These are phyloP conservation scores for Didymella glomerata DNA, from an alignment of 2,329 filamentous ascomycete genomes.

Conservation along the genomic window DNA sequence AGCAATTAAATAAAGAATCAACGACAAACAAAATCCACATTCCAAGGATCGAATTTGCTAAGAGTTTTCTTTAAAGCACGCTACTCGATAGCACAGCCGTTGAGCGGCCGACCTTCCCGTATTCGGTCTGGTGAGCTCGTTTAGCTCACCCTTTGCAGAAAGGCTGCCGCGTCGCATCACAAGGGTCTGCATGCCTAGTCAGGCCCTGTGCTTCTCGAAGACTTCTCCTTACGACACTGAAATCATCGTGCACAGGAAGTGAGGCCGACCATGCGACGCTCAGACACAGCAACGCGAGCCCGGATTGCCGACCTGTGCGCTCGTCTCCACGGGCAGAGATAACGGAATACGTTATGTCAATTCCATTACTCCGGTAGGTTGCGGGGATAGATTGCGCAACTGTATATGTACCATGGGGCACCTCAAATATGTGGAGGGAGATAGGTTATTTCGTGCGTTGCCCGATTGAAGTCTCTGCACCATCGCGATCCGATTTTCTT, in stretches of 20 bases:
- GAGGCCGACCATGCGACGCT: conserved; percentile 20
- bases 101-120: background rate
- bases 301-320: conserved; percentile 18
- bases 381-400: conserved; percentile 15
- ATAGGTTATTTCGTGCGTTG: background rate
- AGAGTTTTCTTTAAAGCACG: conserved; percentile 15
- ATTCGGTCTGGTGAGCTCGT: background rate
- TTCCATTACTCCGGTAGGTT: conserved; percentile 21
- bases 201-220: conserved; percentile 16
- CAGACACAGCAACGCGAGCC: conserved; percentile 10
- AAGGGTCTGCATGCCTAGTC: conserved; percentile 21
- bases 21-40: conserved; percentile 24
- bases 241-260: conserved; percentile 18
- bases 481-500: background rate
- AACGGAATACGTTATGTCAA: conserved; percentile 24
- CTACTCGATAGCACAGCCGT: conserved; percentile 14
- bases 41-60: conserved; percentile 6
- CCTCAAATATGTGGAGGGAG: conserved; percentile 18
- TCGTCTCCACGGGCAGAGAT: conserved; percentile 21
- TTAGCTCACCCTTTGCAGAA: background rate
- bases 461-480: background rate
- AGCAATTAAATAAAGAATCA: conserved; percentile 20
- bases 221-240: conserved; percentile 20
- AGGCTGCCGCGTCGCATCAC: conserved; percentile 18
- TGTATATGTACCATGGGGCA: conserved; percentile 25